Evolutionary conservation across 495 filamentous ascomycete species (phyloP), one percentile per base, ranked within the genome.

Genomic region (Stereocaulon alpinum): DNA sequence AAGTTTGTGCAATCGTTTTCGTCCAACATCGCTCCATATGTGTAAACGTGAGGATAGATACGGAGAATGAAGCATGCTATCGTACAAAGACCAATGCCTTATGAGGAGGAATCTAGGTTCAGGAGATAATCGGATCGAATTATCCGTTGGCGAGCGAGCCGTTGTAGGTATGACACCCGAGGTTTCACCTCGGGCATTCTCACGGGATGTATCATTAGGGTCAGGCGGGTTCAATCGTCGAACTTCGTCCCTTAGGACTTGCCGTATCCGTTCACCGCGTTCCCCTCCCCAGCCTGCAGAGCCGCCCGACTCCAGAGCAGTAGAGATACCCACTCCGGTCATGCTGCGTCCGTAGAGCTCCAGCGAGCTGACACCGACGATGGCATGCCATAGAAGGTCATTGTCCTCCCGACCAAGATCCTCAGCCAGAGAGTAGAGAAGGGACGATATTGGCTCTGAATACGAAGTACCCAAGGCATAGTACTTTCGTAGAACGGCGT

Each of bases 401-500:
- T 97, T 97, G 67, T 97, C 92, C 75, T 98, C 93, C 43, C 90
- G 86, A 59, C 92, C 94, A 12, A 97, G 81, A 64, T 96, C 93
- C 2, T 91, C 96, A 18, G 91, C 93, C 6, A 98, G 78, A 3
- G 89, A 94, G 72, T 97, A 98, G 60, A 98, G 74, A 67, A 98
- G 81, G 1, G 89, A 91, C 0, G 90, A 95, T 59, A 97, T 88
- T 29, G 93, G 93, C 67, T 97, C 94, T 3, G 91, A 90, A 68
- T 95, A 96, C 22, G 91, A 92, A 14, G 89, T 84, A 45, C 93
- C 93, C 14, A 89, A 75, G 6, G 82, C 77, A 70, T 96, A 95
- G 72, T 98, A 98, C 48, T 76, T 76, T 17, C 84, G 78, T 41
- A 97, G 71, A 10, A 87, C 78, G 5, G 69, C 68, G 64, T 92